phyloP scores from a whole-genome alignment of 176 grass and related monocot genomes.

The Oropetium thomaeum region DNA sequence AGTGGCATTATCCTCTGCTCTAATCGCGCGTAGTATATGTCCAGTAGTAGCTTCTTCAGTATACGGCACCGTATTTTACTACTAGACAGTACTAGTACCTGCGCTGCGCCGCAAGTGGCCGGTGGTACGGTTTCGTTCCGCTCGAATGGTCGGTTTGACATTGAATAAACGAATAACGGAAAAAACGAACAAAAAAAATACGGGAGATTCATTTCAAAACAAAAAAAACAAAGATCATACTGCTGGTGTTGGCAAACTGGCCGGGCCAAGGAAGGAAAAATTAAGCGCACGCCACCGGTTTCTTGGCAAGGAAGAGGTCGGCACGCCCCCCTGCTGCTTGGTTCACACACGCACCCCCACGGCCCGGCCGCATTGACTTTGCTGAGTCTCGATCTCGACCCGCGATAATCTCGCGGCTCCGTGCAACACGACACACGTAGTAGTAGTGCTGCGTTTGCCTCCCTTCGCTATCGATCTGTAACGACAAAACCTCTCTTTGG shows the following conservation, averaged over 20 bases:
- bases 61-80: neutral
- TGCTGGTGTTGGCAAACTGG: neutral
- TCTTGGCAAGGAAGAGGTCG: constrained; percentile 28
- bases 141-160: neutral
- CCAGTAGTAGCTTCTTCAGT: neutral
- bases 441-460: accelerated
- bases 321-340: neutral
- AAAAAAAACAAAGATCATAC: too few relatives aligned
- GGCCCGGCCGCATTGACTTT: neutral
- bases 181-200: neutral
- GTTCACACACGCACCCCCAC: constrained; percentile 14
- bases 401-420: neutral
- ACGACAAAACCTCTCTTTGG: too few relatives aligned
- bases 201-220: neutral
- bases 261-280: neutral
- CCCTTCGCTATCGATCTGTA: neutral
- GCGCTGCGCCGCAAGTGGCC: neutral
- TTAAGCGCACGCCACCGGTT: neutral
- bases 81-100: neutral
- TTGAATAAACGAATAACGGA: neutral
- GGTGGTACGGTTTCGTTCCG: neutral
- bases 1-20: neutral
- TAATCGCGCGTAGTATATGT: neutral
- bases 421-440: neutral
- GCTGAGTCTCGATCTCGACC: neutral